phyloP scores from a whole-genome alignment of 768 basidiomycete genomes.

The Russula abietina region DNA sequence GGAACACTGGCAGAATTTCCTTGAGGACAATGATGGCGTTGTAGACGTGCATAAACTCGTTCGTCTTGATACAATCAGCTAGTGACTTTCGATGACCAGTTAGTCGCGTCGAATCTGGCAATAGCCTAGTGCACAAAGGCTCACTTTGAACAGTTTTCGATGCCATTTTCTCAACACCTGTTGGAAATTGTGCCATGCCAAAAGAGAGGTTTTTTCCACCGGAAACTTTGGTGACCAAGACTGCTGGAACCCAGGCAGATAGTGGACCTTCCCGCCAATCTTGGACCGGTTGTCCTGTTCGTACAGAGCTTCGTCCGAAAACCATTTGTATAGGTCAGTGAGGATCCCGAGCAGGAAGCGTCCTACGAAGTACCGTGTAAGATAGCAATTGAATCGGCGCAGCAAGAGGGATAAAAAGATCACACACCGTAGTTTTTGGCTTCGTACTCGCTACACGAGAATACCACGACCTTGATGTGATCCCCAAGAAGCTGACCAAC shows the following conservation, averaged over 20 bases:
- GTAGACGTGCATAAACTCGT: conserved; percentile 96
- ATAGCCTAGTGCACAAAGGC: conserved; percentile 20
- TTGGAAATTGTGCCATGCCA: conserved; percentile 68
- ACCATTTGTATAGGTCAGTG: conserved; percentile 75
- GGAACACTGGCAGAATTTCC: conserved; percentile 86
- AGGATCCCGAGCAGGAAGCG: conserved; percentile 82
- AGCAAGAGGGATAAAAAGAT: neutral
- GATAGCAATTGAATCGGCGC: neutral
- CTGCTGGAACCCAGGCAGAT: conserved; percentile 66
- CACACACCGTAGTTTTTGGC: conserved; percentile 84
- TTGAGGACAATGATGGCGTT: conserved; percentile 93
- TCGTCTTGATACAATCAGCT: conserved; percentile 72
- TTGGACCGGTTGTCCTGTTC: conserved; percentile 65
- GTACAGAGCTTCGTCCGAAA: conserved; percentile 65
- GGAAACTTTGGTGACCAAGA: conserved; percentile 43
- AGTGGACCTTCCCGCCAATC: conserved; percentile 50
- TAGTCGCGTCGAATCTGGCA: neutral
- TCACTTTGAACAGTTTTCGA: conserved; percentile 62
- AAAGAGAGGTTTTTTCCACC: conserved; percentile 44
- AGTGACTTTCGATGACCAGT: conserved; percentile 50
- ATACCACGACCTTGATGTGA: conserved; percentile 76
- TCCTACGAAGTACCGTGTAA: conserved; percentile 39
- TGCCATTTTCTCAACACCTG: conserved; percentile 81
- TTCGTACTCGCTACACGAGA: conserved; percentile 94
- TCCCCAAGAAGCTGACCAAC: conserved; percentile 70